phyloP scores from a whole-genome alignment of 2,329 filamentous ascomycete genomes.

The Pseudogymnoascus verrucosus region DNA sequence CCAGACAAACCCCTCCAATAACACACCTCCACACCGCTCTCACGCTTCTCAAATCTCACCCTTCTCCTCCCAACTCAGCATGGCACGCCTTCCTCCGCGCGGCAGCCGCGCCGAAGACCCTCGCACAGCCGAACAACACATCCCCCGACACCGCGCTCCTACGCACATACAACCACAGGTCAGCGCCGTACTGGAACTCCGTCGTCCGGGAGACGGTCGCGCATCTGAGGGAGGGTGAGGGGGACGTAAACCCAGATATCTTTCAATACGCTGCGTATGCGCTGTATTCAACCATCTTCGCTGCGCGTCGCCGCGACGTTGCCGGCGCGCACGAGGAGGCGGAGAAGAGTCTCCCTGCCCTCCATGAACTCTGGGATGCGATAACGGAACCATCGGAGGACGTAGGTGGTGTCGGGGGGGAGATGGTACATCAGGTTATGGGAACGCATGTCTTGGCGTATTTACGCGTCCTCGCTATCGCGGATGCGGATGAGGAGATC shows the following conservation, averaged over 20 bases:
- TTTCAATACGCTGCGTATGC: constrained; percentile 23
- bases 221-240: constrained; percentile 21
- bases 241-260: constrained; percentile 24
- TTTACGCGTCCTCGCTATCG: constrained; percentile 52
- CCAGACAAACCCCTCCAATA: not conserved
- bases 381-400: not conserved
- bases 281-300: constrained; percentile 22
- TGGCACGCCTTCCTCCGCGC: not conserved
- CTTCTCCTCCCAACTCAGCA: not conserved
- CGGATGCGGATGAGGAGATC: constrained; percentile 53
- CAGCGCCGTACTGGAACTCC: constrained; percentile 13
- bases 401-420: not conserved
- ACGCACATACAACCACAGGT: not conserved
- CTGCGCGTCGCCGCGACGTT: constrained; percentile 11
- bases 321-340: not conserved
- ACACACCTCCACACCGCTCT: not conserved
- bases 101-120: constrained; percentile 14
- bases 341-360: not conserved
- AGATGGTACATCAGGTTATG: constrained; percentile 36
- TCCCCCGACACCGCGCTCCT: not conserved
- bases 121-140: not conserved
- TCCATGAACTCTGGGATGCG: not conserved
- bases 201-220: constrained; percentile 16
- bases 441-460: constrained; percentile 48
- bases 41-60: not conserved